Conservation (phyloP, 495 filamentous ascomycete genomes). For the Mycothermus thermophilus region DNA sequence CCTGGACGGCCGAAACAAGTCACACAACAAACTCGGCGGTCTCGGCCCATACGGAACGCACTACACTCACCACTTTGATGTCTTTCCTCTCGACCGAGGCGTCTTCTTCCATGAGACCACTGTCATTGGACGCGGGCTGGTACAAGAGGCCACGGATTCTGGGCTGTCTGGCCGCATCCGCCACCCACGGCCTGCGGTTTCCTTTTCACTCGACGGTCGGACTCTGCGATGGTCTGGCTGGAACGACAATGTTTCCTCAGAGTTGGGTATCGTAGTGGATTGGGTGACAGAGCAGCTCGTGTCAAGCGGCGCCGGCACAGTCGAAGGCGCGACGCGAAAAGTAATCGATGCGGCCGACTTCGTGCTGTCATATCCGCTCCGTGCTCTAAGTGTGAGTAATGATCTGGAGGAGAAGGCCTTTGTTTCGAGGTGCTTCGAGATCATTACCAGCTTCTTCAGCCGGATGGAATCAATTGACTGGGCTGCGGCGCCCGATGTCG, state of each 20-base stretch:
- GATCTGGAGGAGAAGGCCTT: conserved; percentile 24
- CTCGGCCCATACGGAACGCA: conserved; percentile 46
- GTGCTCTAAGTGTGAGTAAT: conserved; percentile 22
- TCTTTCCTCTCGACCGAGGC: conserved; percentile 48
- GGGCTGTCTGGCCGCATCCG: conserved; percentile 15
- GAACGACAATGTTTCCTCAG: conserved; percentile 54
- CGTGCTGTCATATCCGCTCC: conserved; percentile 27
- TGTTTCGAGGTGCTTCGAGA: conserved; percentile 28
- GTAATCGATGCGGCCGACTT: conserved; percentile 24
- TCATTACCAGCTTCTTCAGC: conserved; percentile 27
- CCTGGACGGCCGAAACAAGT: too few relatives aligned
- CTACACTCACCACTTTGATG: conserved; percentile 65
- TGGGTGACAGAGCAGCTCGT: conserved; percentile 37
- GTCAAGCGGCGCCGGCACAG: too few relatives aligned
- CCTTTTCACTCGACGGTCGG: conserved; percentile 36
- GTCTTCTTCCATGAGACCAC: conserved; percentile 67
- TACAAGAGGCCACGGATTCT: conserved; percentile 38
- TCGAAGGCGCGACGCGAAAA: neutral
- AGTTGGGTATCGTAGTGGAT: conserved; percentile 47
- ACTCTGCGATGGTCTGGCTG: conserved; percentile 51
- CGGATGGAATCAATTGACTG: conserved; percentile 20
- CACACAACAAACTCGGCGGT: conserved; percentile 36
- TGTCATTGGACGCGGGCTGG: conserved; percentile 58
- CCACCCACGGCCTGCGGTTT: conserved; percentile 12
- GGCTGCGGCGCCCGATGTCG: neutral